Percentiles rank a stretch among this genome's conserved stretches.
phyloP scores from a whole-genome alignment of 2,329 filamentous ascomycete genomes.

The Xylariaceae sp. region DNA sequence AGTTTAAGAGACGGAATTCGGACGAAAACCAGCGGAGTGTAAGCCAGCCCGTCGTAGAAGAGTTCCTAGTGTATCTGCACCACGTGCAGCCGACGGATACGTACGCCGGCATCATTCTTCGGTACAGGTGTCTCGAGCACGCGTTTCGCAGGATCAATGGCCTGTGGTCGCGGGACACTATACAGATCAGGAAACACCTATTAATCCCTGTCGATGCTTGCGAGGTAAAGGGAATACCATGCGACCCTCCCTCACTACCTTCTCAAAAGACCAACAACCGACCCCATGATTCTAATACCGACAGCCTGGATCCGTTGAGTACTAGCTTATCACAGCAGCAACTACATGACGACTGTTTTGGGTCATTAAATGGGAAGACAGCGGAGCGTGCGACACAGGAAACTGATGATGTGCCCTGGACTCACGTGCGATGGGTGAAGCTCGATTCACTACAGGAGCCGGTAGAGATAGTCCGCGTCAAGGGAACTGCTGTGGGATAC shows the following conservation, averaged over 20 bases:
- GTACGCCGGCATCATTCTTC: conserved; percentile 83
- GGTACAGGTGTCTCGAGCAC: conserved; percentile 80
- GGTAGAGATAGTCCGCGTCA: conserved; percentile 80
- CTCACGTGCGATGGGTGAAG: conserved; percentile 83
- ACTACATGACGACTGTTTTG: conserved; percentile 40
- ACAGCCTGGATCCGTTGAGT: conserved; percentile 21
- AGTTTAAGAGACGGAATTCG: conserved; percentile 62
- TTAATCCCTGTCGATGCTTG: conserved; percentile 87
- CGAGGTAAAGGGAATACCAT: conserved; percentile 69
- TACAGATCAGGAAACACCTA: conserved; percentile 76
- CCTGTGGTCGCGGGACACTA: conserved; percentile 88
- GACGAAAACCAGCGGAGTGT: conserved; percentile 48
- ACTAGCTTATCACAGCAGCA: conserved; percentile 22
- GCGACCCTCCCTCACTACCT: conserved; percentile 46
- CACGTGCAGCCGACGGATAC: conserved; percentile 78
- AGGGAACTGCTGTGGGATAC: conserved; percentile 76
- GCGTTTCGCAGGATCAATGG: conserved; percentile 82
- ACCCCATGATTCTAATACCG: conserved; percentile 34
- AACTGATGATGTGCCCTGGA: conserved; percentile 67
- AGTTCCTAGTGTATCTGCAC: conserved; percentile 87
- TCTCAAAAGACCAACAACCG: conserved; percentile 46
- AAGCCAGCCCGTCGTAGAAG: conserved; percentile 57
- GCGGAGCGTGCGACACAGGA: conserved; percentile 30
- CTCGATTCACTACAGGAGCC: conserved; percentile 64
- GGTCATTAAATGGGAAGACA: conserved; percentile 33